A percentile compares a stretch with the other conserved stretches of the same genome.
phyloP scores from a whole-genome alignment of 192 early-diverging fungal species.

The Coemansia sp. region DNA sequence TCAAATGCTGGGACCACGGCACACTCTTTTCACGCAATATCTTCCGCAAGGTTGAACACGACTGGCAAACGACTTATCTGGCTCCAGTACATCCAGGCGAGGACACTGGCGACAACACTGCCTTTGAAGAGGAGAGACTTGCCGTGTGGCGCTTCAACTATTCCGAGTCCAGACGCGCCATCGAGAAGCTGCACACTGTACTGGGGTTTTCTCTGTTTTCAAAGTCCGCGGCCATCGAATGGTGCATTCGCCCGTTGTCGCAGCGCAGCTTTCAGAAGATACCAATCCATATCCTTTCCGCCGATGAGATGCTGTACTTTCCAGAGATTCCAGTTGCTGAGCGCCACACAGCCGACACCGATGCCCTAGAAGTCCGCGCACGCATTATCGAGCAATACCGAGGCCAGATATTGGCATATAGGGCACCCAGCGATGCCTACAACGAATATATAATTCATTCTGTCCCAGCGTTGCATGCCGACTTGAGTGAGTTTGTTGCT shows the following conservation, averaged over 20 bases:
- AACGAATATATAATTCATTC: conserved; percentile 30
- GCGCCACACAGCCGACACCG: not conserved
- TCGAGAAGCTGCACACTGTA: conserved; percentile 22
- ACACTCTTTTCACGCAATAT: conserved; percentile 13
- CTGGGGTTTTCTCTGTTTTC: conserved; percentile 35
- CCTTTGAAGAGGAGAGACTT: conserved; percentile 5
- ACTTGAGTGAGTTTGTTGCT: conserved; percentile 37
- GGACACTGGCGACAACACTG: too few species aligned
- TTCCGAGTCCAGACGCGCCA: conserved; percentile 19
- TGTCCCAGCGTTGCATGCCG: conserved; percentile 25
- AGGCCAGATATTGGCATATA: conserved; percentile 34
- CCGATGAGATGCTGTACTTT: conserved; percentile 25
- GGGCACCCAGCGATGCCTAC: conserved; percentile 7
- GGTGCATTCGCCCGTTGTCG: conserved; percentile 49
- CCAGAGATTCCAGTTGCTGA: conserved; percentile 19
- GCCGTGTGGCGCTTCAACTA: conserved; percentile 53
- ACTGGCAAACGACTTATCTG: conserved; percentile 50
- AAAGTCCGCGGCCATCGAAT: conserved; percentile 22
- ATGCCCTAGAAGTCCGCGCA: conserved; percentile 9
- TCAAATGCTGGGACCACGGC: conserved; percentile 44
- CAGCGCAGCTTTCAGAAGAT: conserved; percentile 18
- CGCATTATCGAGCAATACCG: conserved; percentile 22
- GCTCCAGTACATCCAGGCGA: conserved; percentile 13
- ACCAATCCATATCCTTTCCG: conserved; percentile 17
- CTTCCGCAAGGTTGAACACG: conserved; percentile 52